These are phyloP conservation scores for Metschnikowia kofuensis DNA, from an alignment of 805 yeast genomes.

Conservation along the genomic window DNA sequence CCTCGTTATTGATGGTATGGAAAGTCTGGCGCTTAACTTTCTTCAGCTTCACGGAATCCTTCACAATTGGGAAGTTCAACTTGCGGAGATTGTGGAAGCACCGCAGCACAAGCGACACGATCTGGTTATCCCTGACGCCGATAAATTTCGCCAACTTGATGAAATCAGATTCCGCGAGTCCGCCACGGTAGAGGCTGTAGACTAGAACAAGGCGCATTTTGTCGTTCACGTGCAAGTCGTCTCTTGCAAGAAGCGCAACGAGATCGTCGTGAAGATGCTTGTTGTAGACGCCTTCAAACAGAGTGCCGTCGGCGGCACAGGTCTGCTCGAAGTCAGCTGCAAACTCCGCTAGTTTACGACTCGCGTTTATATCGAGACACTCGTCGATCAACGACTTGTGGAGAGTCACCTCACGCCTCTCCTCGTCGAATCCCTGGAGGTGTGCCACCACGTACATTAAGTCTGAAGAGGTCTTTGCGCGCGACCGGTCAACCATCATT, in stretches of 20 bases:
- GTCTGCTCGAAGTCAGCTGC: constrained; percentile 85
- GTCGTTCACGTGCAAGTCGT: constrained; percentile 54
- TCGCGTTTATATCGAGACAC: constrained; percentile 58
- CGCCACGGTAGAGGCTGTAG: constrained; percentile 80
- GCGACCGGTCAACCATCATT: constrained; percentile 63
- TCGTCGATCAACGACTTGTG: constrained; percentile 64
- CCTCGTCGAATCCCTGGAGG: constrained; percentile 64
- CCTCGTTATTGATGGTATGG: constrained; percentile 54
- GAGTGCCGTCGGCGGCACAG: constrained; percentile 68
- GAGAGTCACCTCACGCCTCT: constrained; percentile 54
- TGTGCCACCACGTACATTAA: constrained; percentile 73
- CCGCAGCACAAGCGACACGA: constrained; percentile 57
- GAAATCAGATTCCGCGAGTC: constrained; percentile 71
- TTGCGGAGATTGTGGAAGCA: constrained; percentile 41
- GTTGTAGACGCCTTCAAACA: constrained; percentile 62
- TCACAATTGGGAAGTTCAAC: constrained; percentile 57
- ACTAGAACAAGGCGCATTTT: constrained; percentile 71
- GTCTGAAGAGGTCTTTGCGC: constrained; percentile 65
- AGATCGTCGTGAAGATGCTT: constrained; percentile 61
- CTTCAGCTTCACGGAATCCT: constrained; percentile 37
- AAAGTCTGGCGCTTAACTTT: constrained; percentile 48
- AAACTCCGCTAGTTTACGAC: constrained; percentile 56
- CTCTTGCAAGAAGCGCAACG: constrained; percentile 50
- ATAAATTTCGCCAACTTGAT: constrained; percentile 60
- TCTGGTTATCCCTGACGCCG: constrained; percentile 42